Evolutionary conservation across 345 rosid genomes (phyloP).

Genomic region (Turnera subulata): DNA sequence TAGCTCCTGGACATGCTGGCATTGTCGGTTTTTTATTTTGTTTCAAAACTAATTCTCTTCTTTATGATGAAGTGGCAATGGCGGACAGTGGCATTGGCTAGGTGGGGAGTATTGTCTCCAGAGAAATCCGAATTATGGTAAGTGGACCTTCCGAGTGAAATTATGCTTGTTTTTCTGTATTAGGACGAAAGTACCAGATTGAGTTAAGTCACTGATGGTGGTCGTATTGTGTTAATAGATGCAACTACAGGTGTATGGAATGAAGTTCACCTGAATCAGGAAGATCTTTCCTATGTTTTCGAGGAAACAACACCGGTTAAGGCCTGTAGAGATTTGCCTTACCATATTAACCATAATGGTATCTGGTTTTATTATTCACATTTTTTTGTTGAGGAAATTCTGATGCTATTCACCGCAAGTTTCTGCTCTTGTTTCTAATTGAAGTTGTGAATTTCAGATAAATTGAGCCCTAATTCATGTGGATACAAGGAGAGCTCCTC

Average conservation of each 20-base stretch:
- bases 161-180: not conserved
- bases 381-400: not conserved
- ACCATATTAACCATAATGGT: slow-evolving; percentile 45
- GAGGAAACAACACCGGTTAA: slow-evolving; percentile 81
- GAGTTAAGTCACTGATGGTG: slow-evolving; percentile 3
- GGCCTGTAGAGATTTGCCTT: slow-evolving; percentile 73
- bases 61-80: slow-evolving; percentile 21
- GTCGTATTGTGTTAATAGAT: slow-evolving; percentile 21
- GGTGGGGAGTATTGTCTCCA: slow-evolving; percentile 25
- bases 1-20: no score
- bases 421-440: slow-evolving; percentile 14
- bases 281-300: slow-evolving; percentile 76
- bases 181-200: not conserved
- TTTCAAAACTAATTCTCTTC: not conserved
- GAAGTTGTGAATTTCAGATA: slow-evolving; percentile 35
- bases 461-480: slow-evolving; percentile 43
- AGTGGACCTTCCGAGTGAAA: slow-evolving; percentile 9
- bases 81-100: slow-evolving; percentile 41
- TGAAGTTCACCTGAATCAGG: slow-evolving; percentile 64
- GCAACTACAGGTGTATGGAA: slow-evolving; percentile 35
- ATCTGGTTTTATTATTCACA: not conserved
- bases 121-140: slow-evolving; percentile 38
- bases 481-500: slow-evolving; percentile 44
- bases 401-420: not conserved
- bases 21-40: no score